A percentile compares a stretch with the other conserved stretches of the same genome.
Evolutionary conservation across 176 grass and related monocot species (phyloP).

Genomic region (Rhipidocladum racemiflorum): DNA sequence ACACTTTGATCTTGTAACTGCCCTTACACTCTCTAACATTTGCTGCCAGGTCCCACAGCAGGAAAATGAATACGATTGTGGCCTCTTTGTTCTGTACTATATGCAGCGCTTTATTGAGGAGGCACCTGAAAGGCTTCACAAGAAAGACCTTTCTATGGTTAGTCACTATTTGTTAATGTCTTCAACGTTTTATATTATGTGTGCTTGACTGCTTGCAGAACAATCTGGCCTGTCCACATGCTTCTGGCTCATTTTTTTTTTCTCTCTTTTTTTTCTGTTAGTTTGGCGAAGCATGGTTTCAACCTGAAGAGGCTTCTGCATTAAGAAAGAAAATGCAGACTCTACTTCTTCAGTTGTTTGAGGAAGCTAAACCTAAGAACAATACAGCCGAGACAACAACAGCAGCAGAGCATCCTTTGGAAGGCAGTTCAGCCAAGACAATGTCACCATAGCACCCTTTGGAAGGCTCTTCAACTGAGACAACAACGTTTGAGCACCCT

Average conservation of each 20-base stretch:
- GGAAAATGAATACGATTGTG: conserved; percentile 88
- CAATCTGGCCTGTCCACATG: neutral
- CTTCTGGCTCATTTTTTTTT: conserved; percentile 13
- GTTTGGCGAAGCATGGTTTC: conserved; percentile 76
- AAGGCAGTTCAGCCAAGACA: conserved; percentile 6
- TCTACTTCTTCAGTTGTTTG: conserved; percentile 50
- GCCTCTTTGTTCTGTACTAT: conserved; percentile 90
- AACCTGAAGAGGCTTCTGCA: conserved; percentile 62
- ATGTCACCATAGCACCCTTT: neutral
- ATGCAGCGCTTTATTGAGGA: conserved; percentile 70
- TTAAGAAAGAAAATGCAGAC: conserved; percentile 45
- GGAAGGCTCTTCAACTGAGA: conserved; percentile 9
- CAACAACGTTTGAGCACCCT: conserved; percentile 7
- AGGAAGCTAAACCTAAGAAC: conserved; percentile 34
- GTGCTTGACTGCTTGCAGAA: neutral
- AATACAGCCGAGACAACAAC: neutral
- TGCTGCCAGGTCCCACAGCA: conserved; percentile 86
- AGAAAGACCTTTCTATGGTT: conserved; percentile 58
- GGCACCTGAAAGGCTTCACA: conserved; percentile 77
- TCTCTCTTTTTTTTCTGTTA: conserved; percentile 18
- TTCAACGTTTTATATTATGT: conserved; percentile 16
- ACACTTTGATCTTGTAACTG: neutral
- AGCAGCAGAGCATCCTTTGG: neutral
- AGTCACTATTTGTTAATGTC: conserved; percentile 19
- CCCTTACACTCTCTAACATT: conserved; percentile 5